Percentiles rank a stretch among this genome's conserved stretches.
Conservation (phyloP, 768 basidiomycete genomes). For the Tulasnella sp. region DNA sequence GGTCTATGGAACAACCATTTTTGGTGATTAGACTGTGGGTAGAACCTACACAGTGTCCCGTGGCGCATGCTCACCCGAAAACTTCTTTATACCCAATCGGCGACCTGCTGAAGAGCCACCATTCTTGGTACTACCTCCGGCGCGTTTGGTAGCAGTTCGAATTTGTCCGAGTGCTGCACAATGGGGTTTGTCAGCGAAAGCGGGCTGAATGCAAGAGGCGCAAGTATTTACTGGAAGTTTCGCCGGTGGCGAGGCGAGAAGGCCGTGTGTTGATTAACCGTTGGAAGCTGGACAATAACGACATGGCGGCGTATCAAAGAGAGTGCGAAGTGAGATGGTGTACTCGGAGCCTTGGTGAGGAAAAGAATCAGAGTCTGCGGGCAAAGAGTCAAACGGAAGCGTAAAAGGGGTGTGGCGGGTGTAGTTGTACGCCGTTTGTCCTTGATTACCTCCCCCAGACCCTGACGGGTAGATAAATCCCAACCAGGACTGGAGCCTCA, state of each 20-base stretch:
- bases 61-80: constrained; percentile 68
- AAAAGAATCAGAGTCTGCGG: not conserved
- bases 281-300: not conserved
- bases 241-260: not conserved
- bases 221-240: not conserved
- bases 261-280: not conserved
- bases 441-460: not conserved
- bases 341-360: not conserved
- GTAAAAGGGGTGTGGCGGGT: not conserved
- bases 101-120: constrained; percentile 92
- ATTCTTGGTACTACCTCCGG: constrained; percentile 92
- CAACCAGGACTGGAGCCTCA: not conserved
- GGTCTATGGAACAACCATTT: constrained; percentile 56
- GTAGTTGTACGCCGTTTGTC: not conserved
- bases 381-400: constrained; percentile 14
- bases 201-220: not conserved
- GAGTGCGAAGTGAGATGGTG: not conserved
- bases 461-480: constrained; percentile 15
- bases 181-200: not conserved
- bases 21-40: constrained; percentile 15
- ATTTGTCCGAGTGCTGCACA: constrained; percentile 57
- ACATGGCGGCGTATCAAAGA: not conserved
- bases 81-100: constrained; percentile 94
- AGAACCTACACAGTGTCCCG: not conserved
- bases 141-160: constrained; percentile 94